phyloP scores from a whole-genome alignment of 108 stramenopile species.

The Aurantiochytrium sp. region DNA sequence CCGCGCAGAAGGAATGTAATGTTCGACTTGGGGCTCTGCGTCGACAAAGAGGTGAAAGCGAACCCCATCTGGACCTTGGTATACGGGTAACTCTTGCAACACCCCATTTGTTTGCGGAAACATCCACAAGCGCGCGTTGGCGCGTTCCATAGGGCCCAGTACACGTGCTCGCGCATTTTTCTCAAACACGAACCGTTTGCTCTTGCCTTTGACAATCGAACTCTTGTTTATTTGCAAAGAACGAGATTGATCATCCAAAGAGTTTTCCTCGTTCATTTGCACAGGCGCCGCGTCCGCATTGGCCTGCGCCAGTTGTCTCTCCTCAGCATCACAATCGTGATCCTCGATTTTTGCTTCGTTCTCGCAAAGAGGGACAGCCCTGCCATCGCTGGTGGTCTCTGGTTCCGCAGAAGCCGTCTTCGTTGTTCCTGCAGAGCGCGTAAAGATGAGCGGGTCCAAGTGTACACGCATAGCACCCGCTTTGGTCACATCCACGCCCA shows the following conservation, averaged over 20 bases:
- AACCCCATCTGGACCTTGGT: background rate
- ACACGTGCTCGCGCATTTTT: background rate
- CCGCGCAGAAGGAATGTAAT: background rate
- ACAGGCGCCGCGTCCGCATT: background rate
- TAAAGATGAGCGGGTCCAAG: background rate
- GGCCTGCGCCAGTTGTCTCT: background rate
- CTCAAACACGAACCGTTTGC: background rate
- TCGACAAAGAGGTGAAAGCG: background rate
- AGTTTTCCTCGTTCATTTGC: background rate
- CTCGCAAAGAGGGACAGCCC: too few species aligned
- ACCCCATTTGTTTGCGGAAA: background rate
- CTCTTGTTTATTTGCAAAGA: too few species aligned
- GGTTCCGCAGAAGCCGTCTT: background rate
- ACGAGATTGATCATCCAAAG: background rate
- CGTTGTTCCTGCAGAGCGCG: background rate
- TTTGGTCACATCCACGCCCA: background rate
- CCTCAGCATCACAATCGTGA: background rate
- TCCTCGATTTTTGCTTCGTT: background rate
- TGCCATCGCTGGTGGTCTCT: background rate
- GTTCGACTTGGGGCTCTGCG: background rate
- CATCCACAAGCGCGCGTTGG: background rate
- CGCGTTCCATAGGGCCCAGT: background rate
- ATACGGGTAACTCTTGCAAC: background rate
- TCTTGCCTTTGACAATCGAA: background rate
- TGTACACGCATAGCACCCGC: background rate